Conservation (phyloP, 169 alveolate genomes). For the Plasmodium chabaudi region DNA sequence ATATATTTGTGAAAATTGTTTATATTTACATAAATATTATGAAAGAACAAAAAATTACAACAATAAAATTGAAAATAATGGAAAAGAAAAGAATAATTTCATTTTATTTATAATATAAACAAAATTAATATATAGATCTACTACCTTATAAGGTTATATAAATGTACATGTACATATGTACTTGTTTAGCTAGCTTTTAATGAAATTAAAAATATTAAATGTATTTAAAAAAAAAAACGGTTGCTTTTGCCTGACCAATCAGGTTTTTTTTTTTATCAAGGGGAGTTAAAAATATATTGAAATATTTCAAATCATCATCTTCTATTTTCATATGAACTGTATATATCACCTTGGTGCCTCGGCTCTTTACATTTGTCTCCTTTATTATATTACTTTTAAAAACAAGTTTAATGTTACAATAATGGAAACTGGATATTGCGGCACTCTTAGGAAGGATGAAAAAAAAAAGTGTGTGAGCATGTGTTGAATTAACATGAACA, state of each 20-base stretch:
- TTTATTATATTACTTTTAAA: slow-evolving; percentile 30
- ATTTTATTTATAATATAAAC: no score
- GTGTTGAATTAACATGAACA: not conserved
- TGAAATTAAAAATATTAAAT: not conserved
- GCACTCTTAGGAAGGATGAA: slow-evolving; percentile 5
- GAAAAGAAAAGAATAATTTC: no score
- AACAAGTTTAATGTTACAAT: slow-evolving; percentile 46
- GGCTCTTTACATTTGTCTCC: slow-evolving; percentile 36
- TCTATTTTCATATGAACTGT: slow-evolving; percentile 60
- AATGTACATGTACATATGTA: no score
- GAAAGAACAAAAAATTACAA: no score
- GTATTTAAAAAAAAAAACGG: slow-evolving; percentile 50
- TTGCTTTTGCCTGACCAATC: slow-evolving; percentile 54
- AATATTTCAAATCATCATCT: slow-evolving; percentile 22
- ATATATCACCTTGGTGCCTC: slow-evolving; percentile 34
- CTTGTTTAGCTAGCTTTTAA: no score
- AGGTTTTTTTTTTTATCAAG: slow-evolving; percentile 38
- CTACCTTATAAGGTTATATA: no score
- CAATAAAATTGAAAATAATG: no score
- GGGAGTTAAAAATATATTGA: slow-evolving; percentile 45
- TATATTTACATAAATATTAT: no score
- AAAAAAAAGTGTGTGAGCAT: not conserved
- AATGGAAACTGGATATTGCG: slow-evolving; percentile 25
- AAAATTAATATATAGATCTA: no score
- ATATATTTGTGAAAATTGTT: no score